Evolutionary conservation across 176 grass and related monocot genomes (phyloP).

Genomic region (Oryza officinalis): DNA sequence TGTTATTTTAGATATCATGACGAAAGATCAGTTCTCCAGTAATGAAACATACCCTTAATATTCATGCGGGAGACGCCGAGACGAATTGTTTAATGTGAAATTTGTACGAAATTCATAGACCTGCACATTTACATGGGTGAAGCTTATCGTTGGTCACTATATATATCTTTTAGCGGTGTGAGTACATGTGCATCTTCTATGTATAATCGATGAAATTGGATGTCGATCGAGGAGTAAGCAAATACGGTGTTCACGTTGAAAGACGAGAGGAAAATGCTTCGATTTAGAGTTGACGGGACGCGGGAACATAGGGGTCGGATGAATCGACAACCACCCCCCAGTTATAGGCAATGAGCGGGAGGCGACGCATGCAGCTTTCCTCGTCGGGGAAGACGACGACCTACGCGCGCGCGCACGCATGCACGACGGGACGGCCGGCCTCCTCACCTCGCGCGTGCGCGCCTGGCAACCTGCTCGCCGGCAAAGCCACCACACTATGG

Average conservation of each 20-base stretch:
- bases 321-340: slow-evolving; percentile 22
- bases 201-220: no score
- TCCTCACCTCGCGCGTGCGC: background rate
- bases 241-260: background rate
- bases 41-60: no score
- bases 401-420: background rate
- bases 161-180: no score
- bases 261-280: background rate
- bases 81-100: background rate
- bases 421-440: background rate
- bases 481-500: slow-evolving; percentile 29
- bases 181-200: no score
- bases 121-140: background rate
- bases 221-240: no score
- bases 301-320: background rate
- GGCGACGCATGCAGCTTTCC: slow-evolving; percentile 31
- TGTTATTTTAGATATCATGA: no score
- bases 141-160: no score
- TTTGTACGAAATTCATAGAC: background rate
- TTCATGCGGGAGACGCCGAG: no score
- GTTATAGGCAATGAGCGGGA: background rate
- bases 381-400: background rate
- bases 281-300: background rate
- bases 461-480: background rate
- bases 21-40: no score